Percentiles rank a stretch among this genome's conserved stretches.
phyloP scores from a whole-genome alignment of 2,329 filamentous ascomycete species.

The Fusarium robinianum region DNA sequence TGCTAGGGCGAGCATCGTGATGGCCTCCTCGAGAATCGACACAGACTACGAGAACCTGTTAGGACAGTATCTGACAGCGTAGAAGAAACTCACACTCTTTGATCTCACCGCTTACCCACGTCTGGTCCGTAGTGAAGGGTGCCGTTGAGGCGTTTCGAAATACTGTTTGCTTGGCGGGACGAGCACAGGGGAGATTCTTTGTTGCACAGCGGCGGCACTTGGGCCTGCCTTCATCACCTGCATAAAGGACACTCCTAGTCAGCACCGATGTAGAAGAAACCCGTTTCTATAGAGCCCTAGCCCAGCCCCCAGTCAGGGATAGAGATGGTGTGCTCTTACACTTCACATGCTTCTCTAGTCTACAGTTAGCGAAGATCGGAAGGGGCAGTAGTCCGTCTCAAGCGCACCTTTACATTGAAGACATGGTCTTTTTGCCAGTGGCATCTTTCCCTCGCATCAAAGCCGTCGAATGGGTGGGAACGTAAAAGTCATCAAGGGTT shows the following conservation, averaged over 20 bases:
- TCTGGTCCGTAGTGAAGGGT: slow-evolving; percentile 42
- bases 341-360: slow-evolving; percentile 43
- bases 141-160: slow-evolving; percentile 44
- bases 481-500: slow-evolving; percentile 7
- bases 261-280: too few species aligned
- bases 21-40: slow-evolving; percentile 3
- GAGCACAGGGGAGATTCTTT: slow-evolving; percentile 42
- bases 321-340: slow-evolving; percentile 30
- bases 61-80: too few species aligned
- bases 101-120: slow-evolving; percentile 44
- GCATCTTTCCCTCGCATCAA: slow-evolving; percentile 31
- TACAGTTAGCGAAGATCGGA: slow-evolving; percentile 14
- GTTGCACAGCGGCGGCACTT: slow-evolving; percentile 42
- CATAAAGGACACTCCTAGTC: not conserved
- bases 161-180: slow-evolving; percentile 43
- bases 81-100: slow-evolving; percentile 39
- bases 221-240: slow-evolving; percentile 47
- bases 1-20: not conserved
- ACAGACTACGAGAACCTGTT: not conserved
- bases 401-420: slow-evolving; percentile 43
- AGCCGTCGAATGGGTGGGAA: not conserved
- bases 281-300: too few species aligned
- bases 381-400: not conserved
- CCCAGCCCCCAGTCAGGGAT: too few species aligned
- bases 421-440: slow-evolving; percentile 42